Base-by-base conservation (phyloP, 495 filamentous ascomycete species). In the Penicillium malachiteum region DNA sequence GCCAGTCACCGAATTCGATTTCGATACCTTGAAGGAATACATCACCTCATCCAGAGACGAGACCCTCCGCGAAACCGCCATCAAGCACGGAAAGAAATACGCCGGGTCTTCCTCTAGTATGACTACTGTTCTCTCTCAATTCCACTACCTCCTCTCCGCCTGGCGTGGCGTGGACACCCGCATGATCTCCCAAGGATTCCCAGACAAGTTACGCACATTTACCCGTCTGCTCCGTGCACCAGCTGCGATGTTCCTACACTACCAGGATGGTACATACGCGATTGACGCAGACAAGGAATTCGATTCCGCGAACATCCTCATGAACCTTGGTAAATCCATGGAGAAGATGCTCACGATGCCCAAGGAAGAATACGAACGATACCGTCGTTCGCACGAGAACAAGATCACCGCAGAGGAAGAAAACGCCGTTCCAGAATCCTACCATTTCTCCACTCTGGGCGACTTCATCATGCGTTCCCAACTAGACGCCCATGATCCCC, bases 231-330 rank as follows among this genome's bases (percentile, higher is more conserved):
- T 83, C 55, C 81, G 84, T 50, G 80, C 80, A 1, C 91, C 94
- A 1, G 78, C 84, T 12, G 90, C 92, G 13, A 85, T 92, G 60
- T 96, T 97, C 62, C 73, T 97, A 21, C 84, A 89, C 41, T 92
- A 85, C 71, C 92, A 88, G 62, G 81, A 93, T 68, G 92, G 90
- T 3, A 78, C 81, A 1, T 97, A 97, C 67, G 93, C 95, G n/a
- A 96, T 99, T 57, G 94, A 99, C 72, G 89, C 92, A 0, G 94
- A 97, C 71, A 99, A 97, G 73, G 84, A 96, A 68, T 96, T 82
- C 63, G 94, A 96, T 57, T 80, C 72, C 7, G 87, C 88, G 21
- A 97, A 90, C 55, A 83, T 99, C 38, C 78, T 97, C 30, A 91
- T 85, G 68, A 89, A 92, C 75, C 81, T 99, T 7, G 94, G 94